Evolutionary conservation across 2,329 filamentous ascomycete species (phyloP).

Genomic region (Xylogone sp.): DNA sequence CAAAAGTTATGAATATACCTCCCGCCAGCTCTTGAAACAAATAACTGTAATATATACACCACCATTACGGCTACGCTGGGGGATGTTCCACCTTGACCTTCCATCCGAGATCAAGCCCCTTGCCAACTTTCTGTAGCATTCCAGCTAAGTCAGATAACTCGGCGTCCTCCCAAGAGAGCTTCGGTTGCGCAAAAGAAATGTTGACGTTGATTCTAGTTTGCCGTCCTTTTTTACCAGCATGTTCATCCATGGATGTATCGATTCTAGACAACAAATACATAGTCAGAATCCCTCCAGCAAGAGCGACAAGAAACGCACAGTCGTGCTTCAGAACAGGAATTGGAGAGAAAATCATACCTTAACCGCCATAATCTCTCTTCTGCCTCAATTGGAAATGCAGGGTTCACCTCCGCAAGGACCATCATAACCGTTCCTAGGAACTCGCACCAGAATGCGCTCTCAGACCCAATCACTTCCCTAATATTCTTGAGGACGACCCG

Average conservation of each 20-base stretch:
- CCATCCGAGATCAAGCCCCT: conserved; percentile 45
- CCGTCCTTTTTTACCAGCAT: conserved; percentile 15
- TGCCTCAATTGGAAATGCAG: conserved; percentile 9
- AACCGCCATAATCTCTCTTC: not conserved
- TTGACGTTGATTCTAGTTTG: conserved; percentile 31
- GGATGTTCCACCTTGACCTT: conserved; percentile 20
- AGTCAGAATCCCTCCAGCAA: not conserved
- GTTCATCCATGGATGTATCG: conserved; percentile 9
- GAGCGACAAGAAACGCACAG: too few species aligned
- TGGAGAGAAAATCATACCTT: not conserved
- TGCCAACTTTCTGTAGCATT: conserved; percentile 47
- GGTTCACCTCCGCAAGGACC: conserved; percentile 13
- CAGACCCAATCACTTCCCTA: conserved; percentile 18
- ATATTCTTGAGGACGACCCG: conserved; percentile 17
- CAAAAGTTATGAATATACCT: too few species aligned
- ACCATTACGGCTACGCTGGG: too few species aligned
- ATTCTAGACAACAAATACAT: not conserved
- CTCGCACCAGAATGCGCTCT: conserved; percentile 26
- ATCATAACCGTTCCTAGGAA: conserved; percentile 22
- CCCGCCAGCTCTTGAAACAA: too few species aligned
- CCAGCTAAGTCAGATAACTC: conserved; percentile 10
- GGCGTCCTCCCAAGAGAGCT: conserved; percentile 6
- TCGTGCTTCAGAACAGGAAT: too few species aligned
- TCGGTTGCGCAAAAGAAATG: conserved; percentile 27
- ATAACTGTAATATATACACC: too few species aligned